Conservation (phyloP, 495 filamentous ascomycete genomes). For the Neurospora sublineolata region DNA sequence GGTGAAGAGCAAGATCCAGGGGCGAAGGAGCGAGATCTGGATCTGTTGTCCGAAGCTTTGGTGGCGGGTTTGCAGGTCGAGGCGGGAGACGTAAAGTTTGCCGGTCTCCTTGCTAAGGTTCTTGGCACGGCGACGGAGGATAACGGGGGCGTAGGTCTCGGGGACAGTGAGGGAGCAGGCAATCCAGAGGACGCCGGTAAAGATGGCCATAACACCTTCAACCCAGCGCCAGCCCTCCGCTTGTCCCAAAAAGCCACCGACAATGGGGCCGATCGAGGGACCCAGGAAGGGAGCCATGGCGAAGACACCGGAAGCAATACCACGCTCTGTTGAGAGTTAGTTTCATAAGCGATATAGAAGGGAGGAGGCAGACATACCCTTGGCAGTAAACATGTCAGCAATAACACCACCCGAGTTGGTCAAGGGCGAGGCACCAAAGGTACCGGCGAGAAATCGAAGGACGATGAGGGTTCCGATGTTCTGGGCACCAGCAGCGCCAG, state of each 20-base stretch:
- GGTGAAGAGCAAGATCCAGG: conserved; percentile 61
- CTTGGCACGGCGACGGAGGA: conserved; percentile 60
- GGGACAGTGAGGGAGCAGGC: conserved; percentile 57
- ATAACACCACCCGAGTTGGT: conserved; percentile 68
- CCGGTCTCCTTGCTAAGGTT: conserved; percentile 57
- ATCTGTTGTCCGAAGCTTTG: conserved; percentile 33
- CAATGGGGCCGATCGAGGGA: conserved; percentile 48
- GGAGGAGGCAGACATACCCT: conserved; percentile 6
- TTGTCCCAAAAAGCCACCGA: conserved; percentile 47
- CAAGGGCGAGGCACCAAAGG: conserved; percentile 64
- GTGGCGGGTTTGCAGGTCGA: conserved; percentile 48
- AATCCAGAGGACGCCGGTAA: conserved; percentile 53
- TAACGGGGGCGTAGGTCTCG: conserved; percentile 67
- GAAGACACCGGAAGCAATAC: conserved; percentile 53
- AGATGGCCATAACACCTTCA: conserved; percentile 54
- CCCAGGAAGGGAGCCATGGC: conserved; percentile 58
- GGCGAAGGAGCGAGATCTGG: conserved; percentile 45
- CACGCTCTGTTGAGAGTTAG: conserved; percentile 37
- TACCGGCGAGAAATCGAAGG: conserved; percentile 66
- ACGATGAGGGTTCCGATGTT: conserved; percentile 58
- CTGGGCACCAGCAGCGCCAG: conserved; percentile 47
- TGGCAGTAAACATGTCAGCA: conserved; percentile 58
- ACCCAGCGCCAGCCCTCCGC: conserved; percentile 54
- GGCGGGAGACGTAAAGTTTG: conserved; percentile 43
- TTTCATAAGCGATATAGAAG: neutral